Conservation (phyloP, 1,284 basidiomycete species). For the Stereum hirsutum region DNA sequence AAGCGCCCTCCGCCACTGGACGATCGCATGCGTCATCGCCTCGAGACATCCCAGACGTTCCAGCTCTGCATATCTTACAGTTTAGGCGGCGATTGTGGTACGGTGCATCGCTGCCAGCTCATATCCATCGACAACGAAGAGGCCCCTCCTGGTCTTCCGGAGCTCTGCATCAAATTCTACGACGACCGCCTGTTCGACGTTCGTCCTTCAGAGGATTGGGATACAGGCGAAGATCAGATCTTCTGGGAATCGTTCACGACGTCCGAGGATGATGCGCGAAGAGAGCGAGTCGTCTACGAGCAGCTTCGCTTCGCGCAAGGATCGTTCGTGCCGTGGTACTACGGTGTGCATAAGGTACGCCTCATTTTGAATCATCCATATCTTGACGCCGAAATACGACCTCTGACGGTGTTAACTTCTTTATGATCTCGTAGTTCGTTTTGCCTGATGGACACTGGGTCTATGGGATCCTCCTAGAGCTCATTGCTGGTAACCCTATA, state of each 20-base stretch:
- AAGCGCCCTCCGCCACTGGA: neutral
- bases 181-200: neutral
- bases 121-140: neutral
- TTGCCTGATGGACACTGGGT: neutral
- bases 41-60: neutral
- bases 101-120: neutral
- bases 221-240: neutral
- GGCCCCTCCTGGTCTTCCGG: neutral
- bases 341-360: neutral
- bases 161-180: neutral
- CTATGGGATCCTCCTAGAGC: neutral
- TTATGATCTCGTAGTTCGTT: neutral
- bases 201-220: neutral
- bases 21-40: neutral
- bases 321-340: neutral
- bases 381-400: no score
- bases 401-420: no score
- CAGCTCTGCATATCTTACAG: neutral
- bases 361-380: neutral
- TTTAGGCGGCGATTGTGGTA: neutral
- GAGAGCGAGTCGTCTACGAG: neutral
- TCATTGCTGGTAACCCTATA: neutral
- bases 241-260: neutral
- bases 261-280: neutral
- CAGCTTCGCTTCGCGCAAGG: neutral